Conservation (phyloP, 768 basidiomycete species). For the Mycena rosella region DNA sequence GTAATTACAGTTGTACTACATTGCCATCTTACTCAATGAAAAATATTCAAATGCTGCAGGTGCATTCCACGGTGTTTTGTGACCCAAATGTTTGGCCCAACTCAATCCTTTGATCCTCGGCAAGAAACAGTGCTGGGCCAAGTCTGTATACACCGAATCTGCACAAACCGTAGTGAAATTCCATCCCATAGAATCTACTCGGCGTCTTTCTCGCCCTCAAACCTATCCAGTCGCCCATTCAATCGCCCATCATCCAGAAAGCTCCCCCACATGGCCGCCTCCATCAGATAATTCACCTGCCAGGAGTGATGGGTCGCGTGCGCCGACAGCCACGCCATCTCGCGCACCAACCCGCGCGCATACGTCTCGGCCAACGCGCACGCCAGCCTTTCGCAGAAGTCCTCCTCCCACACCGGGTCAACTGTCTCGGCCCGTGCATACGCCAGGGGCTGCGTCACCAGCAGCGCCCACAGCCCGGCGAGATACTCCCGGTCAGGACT, state of each 20-base stretch:
- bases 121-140: conserved; percentile 11
- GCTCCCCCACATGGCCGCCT: conserved; percentile 31
- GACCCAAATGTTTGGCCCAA: neutral
- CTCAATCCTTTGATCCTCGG: conserved; percentile 14
- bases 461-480: conserved; percentile 6
- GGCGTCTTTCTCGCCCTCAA: conserved; percentile 24
- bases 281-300: conserved; percentile 29
- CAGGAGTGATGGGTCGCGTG: conserved; percentile 26
- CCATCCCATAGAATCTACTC: conserved; percentile 20
- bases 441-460: conserved; percentile 15
- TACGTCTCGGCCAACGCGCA: conserved; percentile 17
- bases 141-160: conserved; percentile 7
- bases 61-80: conserved; percentile 11
- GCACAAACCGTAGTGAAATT: conserved; percentile 4
- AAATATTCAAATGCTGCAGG: conserved; percentile 14
- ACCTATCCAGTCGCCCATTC: conserved; percentile 20
- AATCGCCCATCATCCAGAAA: conserved; percentile 22
- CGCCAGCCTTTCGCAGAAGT: conserved; percentile 11
- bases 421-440: conserved; percentile 15
- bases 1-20: conserved; percentile 14
- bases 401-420: conserved; percentile 17
- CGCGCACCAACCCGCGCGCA: conserved; percentile 16
- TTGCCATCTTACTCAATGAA: conserved; percentile 13
- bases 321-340: conserved; percentile 22
- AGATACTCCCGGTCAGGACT: conserved; percentile 14